Evolutionary conservation across 2,329 filamentous ascomycete species (phyloP).

Genomic region (Geosmithia putterillii): DNA sequence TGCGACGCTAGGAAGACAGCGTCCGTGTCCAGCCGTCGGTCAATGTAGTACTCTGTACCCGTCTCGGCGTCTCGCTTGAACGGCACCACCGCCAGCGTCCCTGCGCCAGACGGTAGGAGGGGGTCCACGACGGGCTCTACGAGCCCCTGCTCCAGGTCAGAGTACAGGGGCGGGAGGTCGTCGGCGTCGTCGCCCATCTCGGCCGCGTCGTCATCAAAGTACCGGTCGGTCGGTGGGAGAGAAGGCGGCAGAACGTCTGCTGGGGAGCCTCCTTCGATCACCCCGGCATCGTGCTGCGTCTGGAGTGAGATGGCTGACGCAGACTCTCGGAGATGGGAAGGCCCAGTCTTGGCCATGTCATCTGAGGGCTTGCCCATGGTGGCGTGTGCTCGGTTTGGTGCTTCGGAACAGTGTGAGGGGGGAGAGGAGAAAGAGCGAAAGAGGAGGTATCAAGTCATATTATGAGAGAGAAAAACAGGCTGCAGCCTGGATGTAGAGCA

Average conservation of each 20-base stretch:
- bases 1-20: slow-evolving; percentile 28
- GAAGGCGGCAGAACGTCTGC: background rate
- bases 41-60: slow-evolving; percentile 28
- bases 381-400: background rate
- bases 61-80: slow-evolving; percentile 17
- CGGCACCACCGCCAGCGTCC: slow-evolving; percentile 10
- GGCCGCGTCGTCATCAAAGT: slow-evolving; percentile 22
- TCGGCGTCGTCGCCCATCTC: slow-evolving; percentile 16
- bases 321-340: slow-evolving; percentile 11
- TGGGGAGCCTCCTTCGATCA: background rate
- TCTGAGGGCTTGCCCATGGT: slow-evolving; percentile 14
- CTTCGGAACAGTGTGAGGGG: background rate
- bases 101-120: slow-evolving; percentile 8
- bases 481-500: too few relatives aligned
- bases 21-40: slow-evolving; percentile 30
- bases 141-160: slow-evolving; percentile 17
- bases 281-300: slow-evolving; percentile 1
- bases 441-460: background rate
- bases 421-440: background rate
- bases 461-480: too few relatives aligned
- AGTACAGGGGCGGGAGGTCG: slow-evolving; percentile 33
- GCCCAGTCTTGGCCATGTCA: slow-evolving; percentile 5
- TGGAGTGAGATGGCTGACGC: slow-evolving; percentile 14
- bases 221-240: slow-evolving; percentile 11
- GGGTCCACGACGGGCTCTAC: slow-evolving; percentile 8